A percentile compares a stretch with the other conserved stretches of the same genome.
phyloP scores from a whole-genome alignment of 148 eudicot genomes.

The Vaccinium darrowii region DNA sequence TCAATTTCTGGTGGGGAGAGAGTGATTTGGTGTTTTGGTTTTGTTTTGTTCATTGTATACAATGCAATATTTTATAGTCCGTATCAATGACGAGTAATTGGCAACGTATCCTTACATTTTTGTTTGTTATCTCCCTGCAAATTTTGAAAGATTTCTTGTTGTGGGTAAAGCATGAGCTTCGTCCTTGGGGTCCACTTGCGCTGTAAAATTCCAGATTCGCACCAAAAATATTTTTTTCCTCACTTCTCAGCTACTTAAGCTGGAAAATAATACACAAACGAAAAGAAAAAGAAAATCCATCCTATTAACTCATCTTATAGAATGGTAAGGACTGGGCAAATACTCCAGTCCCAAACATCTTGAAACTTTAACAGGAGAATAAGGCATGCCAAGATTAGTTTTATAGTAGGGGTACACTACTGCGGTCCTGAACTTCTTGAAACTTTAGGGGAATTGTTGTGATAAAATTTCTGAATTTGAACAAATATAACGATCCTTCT shows the following conservation, averaged over 20 bases:
- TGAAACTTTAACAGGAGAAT: neutral
- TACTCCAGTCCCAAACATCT: too few relatives aligned
- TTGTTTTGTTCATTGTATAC: too few relatives aligned
- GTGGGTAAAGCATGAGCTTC: constrained; percentile 86
- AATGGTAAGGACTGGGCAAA: neutral
- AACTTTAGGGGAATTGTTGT: neutral
- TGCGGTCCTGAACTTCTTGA: neutral
- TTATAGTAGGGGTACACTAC: neutral
- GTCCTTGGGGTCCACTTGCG: constrained; percentile 90
- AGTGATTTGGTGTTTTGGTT: neutral
- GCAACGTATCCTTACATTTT: neutral
- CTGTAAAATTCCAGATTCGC: constrained; percentile 50
- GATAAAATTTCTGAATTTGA: constrained; percentile 5
- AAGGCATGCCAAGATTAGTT: neutral
- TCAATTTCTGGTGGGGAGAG: neutral
- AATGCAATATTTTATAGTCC: neutral
- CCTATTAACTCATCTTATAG: neutral
- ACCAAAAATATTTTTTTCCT: neutral
- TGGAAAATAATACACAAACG: neutral
- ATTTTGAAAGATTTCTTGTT: constrained; percentile 68
- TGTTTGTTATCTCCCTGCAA: constrained; percentile 31
- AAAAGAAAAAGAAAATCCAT: neutral
- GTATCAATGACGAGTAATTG: neutral
- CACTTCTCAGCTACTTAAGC: neutral
- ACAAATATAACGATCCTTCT: neutral